Conservation (phyloP, 2,329 filamentous ascomycete genomes). For the Lizonia empirigonia region DNA sequence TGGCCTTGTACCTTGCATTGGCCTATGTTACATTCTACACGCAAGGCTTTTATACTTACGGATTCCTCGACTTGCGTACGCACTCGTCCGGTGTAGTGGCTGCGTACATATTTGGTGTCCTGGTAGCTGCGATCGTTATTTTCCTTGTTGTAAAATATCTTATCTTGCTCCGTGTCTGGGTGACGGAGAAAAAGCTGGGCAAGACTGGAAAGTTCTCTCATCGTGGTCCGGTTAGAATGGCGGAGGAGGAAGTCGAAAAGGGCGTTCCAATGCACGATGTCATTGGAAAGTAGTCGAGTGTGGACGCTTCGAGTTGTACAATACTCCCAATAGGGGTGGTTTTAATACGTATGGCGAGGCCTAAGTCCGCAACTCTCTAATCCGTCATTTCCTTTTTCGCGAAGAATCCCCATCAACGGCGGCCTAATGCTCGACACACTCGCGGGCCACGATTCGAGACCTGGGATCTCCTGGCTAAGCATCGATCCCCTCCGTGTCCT, state of each 20-base stretch:
- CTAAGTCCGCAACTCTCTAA: not conserved
- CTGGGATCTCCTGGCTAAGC: slow-evolving; percentile 14
- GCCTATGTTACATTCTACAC: slow-evolving; percentile 75
- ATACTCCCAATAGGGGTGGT: not conserved
- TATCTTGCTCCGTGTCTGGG: slow-evolving; percentile 47
- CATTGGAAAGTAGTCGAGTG: slow-evolving; percentile 21
- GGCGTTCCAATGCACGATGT: slow-evolving; percentile 28
- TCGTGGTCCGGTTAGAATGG: slow-evolving; percentile 7
- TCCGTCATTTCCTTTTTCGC: not conserved
- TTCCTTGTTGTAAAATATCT: slow-evolving; percentile 52
- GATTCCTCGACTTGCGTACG: slow-evolving; percentile 68
- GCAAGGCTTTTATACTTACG: slow-evolving; percentile 76
- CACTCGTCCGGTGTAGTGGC: slow-evolving; percentile 62
- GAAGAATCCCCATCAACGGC: not conserved
- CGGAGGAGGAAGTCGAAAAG: slow-evolving; percentile 27
- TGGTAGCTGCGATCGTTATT: slow-evolving; percentile 47
- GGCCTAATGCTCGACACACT: slow-evolving; percentile 13
- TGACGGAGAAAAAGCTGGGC: slow-evolving; percentile 54
- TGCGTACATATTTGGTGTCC: slow-evolving; percentile 64
- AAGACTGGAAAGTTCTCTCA: slow-evolving; percentile 46
- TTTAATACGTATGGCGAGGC: slow-evolving; percentile 6
- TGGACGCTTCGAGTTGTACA: not conserved
- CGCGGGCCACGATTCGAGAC: slow-evolving; percentile 15
- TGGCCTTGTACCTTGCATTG: slow-evolving; percentile 73
- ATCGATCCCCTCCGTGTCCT: slow-evolving; percentile 15